phyloP scores from a whole-genome alignment of 495 filamentous ascomycete species.

The Penicillium turbatum region DNA sequence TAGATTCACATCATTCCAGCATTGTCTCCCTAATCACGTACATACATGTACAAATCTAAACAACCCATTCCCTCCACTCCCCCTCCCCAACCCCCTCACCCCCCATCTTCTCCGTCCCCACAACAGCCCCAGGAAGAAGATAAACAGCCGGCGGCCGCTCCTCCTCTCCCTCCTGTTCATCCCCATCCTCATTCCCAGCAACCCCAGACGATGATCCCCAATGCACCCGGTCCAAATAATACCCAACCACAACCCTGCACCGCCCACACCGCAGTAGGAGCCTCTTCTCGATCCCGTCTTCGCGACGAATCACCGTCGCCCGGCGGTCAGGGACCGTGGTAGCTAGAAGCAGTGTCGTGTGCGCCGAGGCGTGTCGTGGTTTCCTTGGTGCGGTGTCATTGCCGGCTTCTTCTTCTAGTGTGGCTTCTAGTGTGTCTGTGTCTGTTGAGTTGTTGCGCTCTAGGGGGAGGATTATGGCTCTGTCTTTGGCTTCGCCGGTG shows the following conservation, averaged over 20 bases:
- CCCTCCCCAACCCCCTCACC: conserved; percentile 24
- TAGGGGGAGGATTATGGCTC: conserved; percentile 28
- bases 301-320: conserved; percentile 52
- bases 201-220: too few relatives aligned
- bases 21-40: too few relatives aligned
- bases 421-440: not conserved
- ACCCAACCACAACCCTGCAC: conserved; percentile 62
- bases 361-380: conserved; percentile 13
- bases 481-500: conserved; percentile 22
- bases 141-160: conserved; percentile 49
- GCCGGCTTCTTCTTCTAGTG: conserved; percentile 8
- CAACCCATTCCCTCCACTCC: conserved; percentile 34
- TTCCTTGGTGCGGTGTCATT: not conserved
- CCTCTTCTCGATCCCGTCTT: conserved; percentile 73
- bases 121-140: conserved; percentile 53
- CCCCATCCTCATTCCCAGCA: not conserved
- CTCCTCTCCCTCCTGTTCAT: conserved; percentile 20
- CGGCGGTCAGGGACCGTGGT: conserved; percentile 46
- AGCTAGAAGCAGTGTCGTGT: conserved; percentile 48
- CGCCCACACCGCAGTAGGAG: conserved; percentile 55
- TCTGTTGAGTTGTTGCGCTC: conserved; percentile 3
- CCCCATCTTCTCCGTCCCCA: conserved; percentile 46
- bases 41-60: not conserved
- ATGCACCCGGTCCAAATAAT: conserved; percentile 45
- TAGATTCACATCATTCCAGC: too few relatives aligned